Evolutionary conservation across 2,329 filamentous ascomycete species (phyloP).

Genomic region (Cyphellophora attinorum): DNA sequence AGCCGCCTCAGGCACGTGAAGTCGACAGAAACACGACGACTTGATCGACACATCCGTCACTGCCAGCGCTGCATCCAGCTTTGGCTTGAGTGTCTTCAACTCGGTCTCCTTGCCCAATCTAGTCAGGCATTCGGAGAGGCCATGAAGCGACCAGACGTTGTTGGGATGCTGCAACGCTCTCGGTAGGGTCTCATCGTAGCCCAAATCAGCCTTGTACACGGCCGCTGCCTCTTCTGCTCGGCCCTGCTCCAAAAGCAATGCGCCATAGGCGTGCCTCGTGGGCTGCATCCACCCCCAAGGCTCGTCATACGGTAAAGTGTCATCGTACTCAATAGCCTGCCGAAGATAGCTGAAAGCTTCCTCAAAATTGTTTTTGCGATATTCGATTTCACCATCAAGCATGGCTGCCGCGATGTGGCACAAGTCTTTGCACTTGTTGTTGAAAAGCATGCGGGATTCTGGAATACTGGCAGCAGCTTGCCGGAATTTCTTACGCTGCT

Average conservation of each 20-base stretch:
- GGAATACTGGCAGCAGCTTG: conserved; percentile 31
- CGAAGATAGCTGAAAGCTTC: conserved; percentile 51
- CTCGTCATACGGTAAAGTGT: conserved; percentile 59
- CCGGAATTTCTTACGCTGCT: conserved; percentile 42
- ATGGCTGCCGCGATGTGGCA: conserved; percentile 54
- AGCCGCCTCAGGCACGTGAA: conserved; percentile 6
- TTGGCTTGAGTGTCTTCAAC: conserved; percentile 37
- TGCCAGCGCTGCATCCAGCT: conserved; percentile 43
- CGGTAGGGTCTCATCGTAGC: conserved; percentile 47
- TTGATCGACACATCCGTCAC: conserved; percentile 51
- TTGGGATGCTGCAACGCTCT: conserved; percentile 58
- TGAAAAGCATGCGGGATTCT: conserved; percentile 55
- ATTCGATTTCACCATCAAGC: conserved; percentile 65
- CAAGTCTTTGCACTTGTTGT: conserved; percentile 56
- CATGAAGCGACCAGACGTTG: conserved; percentile 68
- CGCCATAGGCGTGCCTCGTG: conserved; percentile 59
- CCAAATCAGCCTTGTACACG: conserved; percentile 54
- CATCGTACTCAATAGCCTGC: conserved; percentile 50
- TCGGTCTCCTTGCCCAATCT: conserved; percentile 42
- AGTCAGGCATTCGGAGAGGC: conserved; percentile 59
- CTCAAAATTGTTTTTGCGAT: conserved; percentile 51
- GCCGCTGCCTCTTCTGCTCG: conserved; percentile 45
- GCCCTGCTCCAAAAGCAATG: conserved; percentile 58
- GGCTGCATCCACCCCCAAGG: conserved; percentile 78
- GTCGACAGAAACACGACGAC: conserved; percentile 50